Evolutionary conservation across 768 basidiomycete genomes (phyloP), one percentile per base, ranked within the genome.

Genomic region (Udeniomyces megalosporus): DNA sequence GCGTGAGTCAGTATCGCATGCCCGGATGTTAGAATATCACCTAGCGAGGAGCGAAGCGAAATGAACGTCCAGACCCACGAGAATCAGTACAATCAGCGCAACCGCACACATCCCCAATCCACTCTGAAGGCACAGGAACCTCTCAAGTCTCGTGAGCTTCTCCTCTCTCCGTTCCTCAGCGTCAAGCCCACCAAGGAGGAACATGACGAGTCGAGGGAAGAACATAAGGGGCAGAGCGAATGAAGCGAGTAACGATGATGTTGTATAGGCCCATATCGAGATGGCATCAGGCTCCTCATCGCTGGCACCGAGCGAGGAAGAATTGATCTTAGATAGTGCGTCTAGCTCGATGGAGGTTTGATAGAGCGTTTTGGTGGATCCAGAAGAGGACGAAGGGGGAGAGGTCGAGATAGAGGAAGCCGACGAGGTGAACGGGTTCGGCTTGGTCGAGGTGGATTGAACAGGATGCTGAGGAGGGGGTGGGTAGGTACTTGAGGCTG

Each of bases 191-290:
- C 61, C 61, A n/a, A 57, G 34, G 24, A 62, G 61, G 49, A 62
- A 62, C 22, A 50, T 31, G 47, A 62, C 31, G 6, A 62, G 31
- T 7, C 61, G 32, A 3, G 61, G 61, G 29, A 62, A 57, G 34
- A 45, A 14, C 14, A 62, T 32, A 3, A 62, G 45, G 0, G 61
- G 61, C 11, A 50, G 10, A 7, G 54, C 55, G 17, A 62, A 34
- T 2, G 17, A 26, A 3, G n/a, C 47, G 26, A 62, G 61, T 5
- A 26, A 29, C 4, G 32, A 34, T n/a, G 61, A 34, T 1, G 61
- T 45, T 26, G 61, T 49, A 55, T 62, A 62, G 28, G 61, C 54
- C 54, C 54, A 62, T 32, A 56, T 24, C 12, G 55, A 57, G 48
- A 62, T 38, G 26, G 55, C 24, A 28, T 62, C 61, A n/a, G 47